These are phyloP conservation scores for Turritis glabra DNA, from an alignment of 345 rosid species.

Conservation along the genomic window DNA sequence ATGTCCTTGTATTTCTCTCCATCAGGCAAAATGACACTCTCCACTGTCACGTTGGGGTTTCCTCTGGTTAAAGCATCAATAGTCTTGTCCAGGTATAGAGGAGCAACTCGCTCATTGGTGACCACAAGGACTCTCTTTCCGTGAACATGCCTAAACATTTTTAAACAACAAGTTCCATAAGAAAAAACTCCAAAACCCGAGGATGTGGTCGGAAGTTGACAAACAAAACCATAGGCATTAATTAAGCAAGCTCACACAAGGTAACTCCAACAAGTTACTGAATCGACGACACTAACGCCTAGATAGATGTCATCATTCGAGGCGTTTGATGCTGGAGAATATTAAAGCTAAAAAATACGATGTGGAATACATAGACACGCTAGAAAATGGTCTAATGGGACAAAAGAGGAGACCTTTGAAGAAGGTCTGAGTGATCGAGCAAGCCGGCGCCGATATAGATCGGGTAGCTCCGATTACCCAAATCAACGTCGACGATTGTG, in stretches of 20 bases:
- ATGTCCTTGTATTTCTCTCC: conserved; percentile 91
- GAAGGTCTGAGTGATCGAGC: conserved; percentile 74
- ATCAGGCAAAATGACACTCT: conserved; percentile 83
- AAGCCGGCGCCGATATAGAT: conserved; percentile 91
- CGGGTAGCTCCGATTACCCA: conserved; percentile 93
- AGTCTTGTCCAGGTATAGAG: conserved; percentile 78
- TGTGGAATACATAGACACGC: too few relatives aligned
- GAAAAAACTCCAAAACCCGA: background rate
- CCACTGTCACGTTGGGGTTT: conserved; percentile 82
- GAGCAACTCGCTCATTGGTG: conserved; percentile 73
- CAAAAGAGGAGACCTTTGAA: conserved; percentile 61
- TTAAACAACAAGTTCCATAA: background rate
- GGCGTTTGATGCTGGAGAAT: background rate
- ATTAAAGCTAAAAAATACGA: background rate
- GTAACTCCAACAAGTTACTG: conserved; percentile 9
- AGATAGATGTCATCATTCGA: background rate
- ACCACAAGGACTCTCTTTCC: conserved; percentile 97
- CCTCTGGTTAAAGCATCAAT: conserved; percentile 73
- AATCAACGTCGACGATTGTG: conserved; percentile 79
- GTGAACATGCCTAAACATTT: conserved; percentile 69
- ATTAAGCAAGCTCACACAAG: conserved; percentile 6
- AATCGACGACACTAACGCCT: background rate
- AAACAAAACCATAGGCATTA: background rate
- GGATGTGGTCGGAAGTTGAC: background rate
- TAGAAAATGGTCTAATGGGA: background rate